Evolutionary conservation across 2,329 filamentous ascomycete species (phyloP).

Genomic region (Fusarium fracticaudum): DNA sequence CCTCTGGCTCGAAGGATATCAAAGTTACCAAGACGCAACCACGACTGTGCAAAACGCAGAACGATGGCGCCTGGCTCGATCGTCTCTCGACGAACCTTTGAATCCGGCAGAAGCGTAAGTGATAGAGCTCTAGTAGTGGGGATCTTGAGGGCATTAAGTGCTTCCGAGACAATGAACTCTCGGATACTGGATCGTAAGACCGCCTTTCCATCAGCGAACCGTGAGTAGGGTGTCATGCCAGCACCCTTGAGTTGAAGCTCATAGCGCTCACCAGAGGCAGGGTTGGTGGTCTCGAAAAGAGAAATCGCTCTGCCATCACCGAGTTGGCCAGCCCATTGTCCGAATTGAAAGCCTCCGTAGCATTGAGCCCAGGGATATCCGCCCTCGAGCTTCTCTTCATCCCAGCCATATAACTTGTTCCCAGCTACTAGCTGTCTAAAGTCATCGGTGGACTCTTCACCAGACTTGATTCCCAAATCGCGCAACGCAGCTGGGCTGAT

Average conservation of each 20-base stretch:
- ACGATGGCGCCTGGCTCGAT: constrained; percentile 94
- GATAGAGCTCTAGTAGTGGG: constrained; percentile 88
- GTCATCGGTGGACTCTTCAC: constrained; percentile 75
- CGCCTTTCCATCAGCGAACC: constrained; percentile 95
- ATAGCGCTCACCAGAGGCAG: constrained; percentile 75
- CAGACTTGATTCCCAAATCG: constrained; percentile 79
- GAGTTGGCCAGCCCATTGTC: constrained; percentile 94
- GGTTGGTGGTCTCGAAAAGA: constrained; percentile 88
- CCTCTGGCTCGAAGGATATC: constrained; percentile 87
- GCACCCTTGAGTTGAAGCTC: constrained; percentile 96
- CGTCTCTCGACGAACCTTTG: constrained; percentile 79
- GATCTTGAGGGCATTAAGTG: constrained; percentile 84
- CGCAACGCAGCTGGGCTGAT: constrained; percentile 81
- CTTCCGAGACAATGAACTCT: constrained; percentile 93
- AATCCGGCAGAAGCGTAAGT: constrained; percentile 78
- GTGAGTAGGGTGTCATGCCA: constrained; percentile 91
- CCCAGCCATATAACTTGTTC: constrained; percentile 83
- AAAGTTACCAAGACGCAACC: constrained; percentile 95
- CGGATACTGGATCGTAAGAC: constrained; percentile 92
- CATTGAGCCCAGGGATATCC: constrained; percentile 99
- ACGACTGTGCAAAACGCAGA: constrained; percentile 87
- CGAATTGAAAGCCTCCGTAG: constrained; percentile 86
- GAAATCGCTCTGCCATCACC: constrained; percentile 96
- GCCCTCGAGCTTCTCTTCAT: constrained; percentile 70
- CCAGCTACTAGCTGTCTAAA: constrained; percentile 84